Base-by-base conservation (phyloP, 129 eudicot species). In the Flaveria linearis region DNA sequence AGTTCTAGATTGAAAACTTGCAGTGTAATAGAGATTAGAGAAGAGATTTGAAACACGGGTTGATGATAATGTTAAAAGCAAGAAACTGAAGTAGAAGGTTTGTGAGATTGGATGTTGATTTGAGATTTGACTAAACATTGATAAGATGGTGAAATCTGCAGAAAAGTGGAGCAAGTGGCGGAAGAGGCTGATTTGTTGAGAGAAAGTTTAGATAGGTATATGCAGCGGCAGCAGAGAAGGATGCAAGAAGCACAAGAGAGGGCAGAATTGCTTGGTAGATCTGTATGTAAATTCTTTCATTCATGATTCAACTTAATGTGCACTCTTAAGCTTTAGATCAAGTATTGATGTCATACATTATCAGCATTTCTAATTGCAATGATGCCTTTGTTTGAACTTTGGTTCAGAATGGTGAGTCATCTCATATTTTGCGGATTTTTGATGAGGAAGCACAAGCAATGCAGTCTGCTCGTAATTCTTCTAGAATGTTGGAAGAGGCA, bases 381-480 rank as follows among this genome's bases (percentile, higher is more conserved):
- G 17, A 7, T 58, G 69, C 41, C n/a, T 39, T 75, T 76, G 58
- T 30, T 83, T 28, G 80, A 50, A 70, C 57, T 20, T 60, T 68
- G 75, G 55, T 65, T 25, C 50, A 91, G 99, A 91, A 87, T 82
- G 99, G 97, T 28, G 99, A 95, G 46, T 89, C 95, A 5, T 86
- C 97, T 76, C 99, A 95, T 85, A 84, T 95, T 70, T 69, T 95
- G 86, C 81, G 95, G 71, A 95, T 95, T 49, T 89, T 91, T 53
- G 97, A 95, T 77, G 99, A 91, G 72, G 97, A 95, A 85, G 92
- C 97, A 69, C 96, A 91, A 89, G 99, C 99, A 69, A 82, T 82
- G 91, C 90, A 88, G 69, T 95, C 99, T 45, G 99, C 92, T 8
- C 99, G 87, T 74, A 91, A 83, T 68, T 95, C 99, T 30, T 56